Conservation (phyloP, 441 rosid species). For the Gossypium aridum region DNA sequence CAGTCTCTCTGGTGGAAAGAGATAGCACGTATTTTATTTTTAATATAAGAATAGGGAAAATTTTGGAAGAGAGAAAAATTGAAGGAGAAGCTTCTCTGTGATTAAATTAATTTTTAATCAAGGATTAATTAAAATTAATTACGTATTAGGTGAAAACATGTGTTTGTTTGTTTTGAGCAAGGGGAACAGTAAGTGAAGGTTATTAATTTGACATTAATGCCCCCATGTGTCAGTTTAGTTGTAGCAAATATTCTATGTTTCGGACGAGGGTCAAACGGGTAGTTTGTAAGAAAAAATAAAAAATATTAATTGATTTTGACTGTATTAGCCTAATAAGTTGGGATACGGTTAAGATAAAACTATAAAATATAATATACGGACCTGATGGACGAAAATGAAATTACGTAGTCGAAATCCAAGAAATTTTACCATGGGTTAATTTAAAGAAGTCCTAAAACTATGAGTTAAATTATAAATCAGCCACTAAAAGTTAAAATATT, state of each 20-base stretch:
- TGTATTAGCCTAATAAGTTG: no score
- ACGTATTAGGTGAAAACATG: not conserved
- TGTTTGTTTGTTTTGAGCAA: not conserved
- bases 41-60: not conserved
- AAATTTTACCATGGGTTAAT: no score
- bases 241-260: not conserved
- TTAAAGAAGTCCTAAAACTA: no score
- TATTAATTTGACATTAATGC: slow-evolving; percentile 12
- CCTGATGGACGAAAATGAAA: no score
- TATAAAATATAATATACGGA: no score
- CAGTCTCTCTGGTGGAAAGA: slow-evolving; percentile 20
- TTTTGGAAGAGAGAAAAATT: not conserved
- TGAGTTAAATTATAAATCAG: no score
- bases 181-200: slow-evolving; percentile 16
- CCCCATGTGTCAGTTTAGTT: slow-evolving; percentile 3
- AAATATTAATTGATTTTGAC: no score
- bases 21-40: slow-evolving; percentile 7
- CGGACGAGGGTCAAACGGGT: not conserved
- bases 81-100: slow-evolving; percentile 23
- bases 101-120: not conserved
- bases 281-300: not conserved
- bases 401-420: no score
- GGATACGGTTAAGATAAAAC: no score
- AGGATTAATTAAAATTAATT: not conserved
- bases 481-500: no score